Percentiles rank a stretch among this genome's conserved stretches.
Conservation (phyloP, 306 rosid species). For the Senna siamea region DNA sequence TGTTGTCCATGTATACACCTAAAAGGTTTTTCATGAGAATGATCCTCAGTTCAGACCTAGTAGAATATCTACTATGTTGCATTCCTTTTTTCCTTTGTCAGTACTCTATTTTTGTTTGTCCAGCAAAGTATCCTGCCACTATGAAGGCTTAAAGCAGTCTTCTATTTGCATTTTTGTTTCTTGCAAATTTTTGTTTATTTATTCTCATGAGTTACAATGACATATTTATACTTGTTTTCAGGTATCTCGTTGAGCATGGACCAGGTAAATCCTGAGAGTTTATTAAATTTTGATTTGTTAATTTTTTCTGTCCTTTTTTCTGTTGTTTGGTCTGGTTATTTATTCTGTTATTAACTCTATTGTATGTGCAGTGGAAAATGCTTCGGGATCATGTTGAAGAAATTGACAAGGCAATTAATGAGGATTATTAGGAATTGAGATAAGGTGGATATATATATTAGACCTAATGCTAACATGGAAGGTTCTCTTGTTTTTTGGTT, state of each 20-base stretch:
- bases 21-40: conserved; percentile 1
- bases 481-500: conserved; percentile 25
- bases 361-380: conserved; percentile 77
- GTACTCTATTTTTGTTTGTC: not conserved
- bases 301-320: not conserved
- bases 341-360: not conserved
- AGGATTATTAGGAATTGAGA: conserved; percentile 42
- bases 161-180: not conserved
- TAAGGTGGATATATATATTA: conserved; percentile 16
- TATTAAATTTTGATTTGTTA: not conserved
- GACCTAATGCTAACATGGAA: conserved; percentile 14
- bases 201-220: conserved; percentile 36
- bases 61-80: not conserved
- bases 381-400: conserved; percentile 71
- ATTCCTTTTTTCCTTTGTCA: conserved; percentile 4
- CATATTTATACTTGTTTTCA: conserved; percentile 49
- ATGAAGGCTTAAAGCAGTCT: not conserved
- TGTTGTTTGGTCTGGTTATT: not conserved
- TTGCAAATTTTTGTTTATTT: not conserved
- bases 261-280: conserved; percentile 59
- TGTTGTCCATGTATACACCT: not conserved
- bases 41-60: not conserved
- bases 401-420: conserved; percentile 73
- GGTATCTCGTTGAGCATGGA: conserved; percentile 89
- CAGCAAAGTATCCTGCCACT: not conserved